Percentiles rank a stretch among this genome's conserved stretches.
Evolutionary conservation across 2,329 filamentous ascomycete species (phyloP).

Genomic region (Kalmusia sp.): DNA sequence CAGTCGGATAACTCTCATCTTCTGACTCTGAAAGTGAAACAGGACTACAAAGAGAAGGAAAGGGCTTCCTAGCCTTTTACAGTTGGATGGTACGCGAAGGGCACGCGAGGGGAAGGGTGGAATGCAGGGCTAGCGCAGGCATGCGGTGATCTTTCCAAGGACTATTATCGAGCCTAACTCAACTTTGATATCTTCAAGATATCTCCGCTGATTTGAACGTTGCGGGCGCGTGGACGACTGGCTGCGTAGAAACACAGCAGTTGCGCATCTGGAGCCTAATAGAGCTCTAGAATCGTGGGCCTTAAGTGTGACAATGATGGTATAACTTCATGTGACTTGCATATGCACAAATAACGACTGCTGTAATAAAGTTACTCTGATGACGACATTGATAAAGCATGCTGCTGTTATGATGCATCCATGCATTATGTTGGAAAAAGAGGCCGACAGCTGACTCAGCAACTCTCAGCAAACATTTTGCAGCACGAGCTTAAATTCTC

Average conservation of each 20-base stretch:
- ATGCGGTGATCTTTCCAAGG: background rate
- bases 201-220: background rate
- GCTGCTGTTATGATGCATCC: background rate
- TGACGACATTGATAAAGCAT: background rate
- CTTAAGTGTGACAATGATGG: too few species aligned
- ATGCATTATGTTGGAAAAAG: too few species aligned
- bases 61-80: too few species aligned
- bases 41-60: background rate
- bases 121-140: slow-evolving; percentile 5
- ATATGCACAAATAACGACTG: background rate
- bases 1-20: slow-evolving; percentile 31
- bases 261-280: too few species aligned
- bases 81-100: background rate
- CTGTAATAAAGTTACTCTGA: background rate
- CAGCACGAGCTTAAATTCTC: too few species aligned
- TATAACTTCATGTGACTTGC: background rate
- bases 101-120: background rate
- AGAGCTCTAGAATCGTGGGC: too few species aligned
- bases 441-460: background rate
- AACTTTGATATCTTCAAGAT: background rate
- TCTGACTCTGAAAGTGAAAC: background rate
- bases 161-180: background rate
- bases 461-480: background rate
- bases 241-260: background rate
- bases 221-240: background rate